Percentiles rank a stretch among this genome's conserved stretches.
phyloP scores from a whole-genome alignment of 176 grass and related monocot species.

The maize (Zea mays) region DNA sequence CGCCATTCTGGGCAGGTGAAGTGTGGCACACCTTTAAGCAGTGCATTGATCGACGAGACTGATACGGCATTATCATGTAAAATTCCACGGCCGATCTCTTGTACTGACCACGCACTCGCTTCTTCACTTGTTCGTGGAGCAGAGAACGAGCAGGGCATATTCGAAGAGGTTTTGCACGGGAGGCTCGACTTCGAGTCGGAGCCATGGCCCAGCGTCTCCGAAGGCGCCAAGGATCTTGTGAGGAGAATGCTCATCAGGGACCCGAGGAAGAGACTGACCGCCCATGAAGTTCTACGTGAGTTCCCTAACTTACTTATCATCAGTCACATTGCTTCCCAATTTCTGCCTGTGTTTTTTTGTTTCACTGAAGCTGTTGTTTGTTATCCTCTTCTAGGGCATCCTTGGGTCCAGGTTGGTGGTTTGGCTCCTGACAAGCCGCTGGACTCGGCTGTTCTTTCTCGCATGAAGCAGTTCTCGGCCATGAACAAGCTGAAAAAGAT shows the following conservation, averaged over 20 bases:
- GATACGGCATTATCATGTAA: background rate
- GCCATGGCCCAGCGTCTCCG: slow-evolving; percentile 90
- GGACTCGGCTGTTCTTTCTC: slow-evolving; percentile 83
- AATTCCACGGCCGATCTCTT: background rate
- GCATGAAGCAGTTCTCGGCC: slow-evolving; percentile 88
- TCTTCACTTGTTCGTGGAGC: background rate
- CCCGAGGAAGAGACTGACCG: slow-evolving; percentile 72
- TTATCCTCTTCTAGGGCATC: slow-evolving; percentile 60
- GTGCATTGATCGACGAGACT: background rate
- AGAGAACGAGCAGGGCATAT: slow-evolving; percentile 97
- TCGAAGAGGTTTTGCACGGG: slow-evolving; percentile 89
- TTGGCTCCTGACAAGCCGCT: slow-evolving; percentile 81
- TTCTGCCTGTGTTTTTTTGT: background rate
- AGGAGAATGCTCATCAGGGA: slow-evolving; percentile 92
- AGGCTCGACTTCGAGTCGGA: slow-evolving; percentile 79
- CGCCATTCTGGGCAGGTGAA: slow-evolving; percentile 91
- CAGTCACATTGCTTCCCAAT: no score
- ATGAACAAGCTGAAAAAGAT: slow-evolving; percentile 97
- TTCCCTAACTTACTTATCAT: background rate
- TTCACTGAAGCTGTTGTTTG: background rate
- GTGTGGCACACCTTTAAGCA: background rate
- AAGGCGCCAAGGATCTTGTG: slow-evolving; percentile 85
- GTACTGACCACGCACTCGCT: background rate
- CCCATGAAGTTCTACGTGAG: slow-evolving; percentile 92
- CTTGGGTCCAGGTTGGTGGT: slow-evolving; percentile 84